A percentile compares a stretch with the other conserved stretches of the same genome.
These are phyloP conservation scores for Colletotrichum salicis DNA, from an alignment of 2,329 filamentous ascomycete species.

Conservation along the genomic window DNA sequence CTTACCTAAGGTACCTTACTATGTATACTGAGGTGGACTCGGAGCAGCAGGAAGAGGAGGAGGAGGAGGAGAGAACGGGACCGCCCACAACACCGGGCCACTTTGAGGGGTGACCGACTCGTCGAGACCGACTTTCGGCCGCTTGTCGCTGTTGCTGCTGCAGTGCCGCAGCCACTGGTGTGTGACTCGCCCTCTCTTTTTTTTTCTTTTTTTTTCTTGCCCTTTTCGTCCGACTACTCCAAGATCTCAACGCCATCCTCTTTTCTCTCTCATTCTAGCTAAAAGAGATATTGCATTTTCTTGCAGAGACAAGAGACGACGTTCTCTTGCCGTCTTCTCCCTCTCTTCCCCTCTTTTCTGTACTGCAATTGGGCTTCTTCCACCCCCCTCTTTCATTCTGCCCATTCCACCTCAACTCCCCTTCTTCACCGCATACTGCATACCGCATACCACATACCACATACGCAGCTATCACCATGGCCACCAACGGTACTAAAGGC, in stretches of 20 bases:
- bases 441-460: neutral
- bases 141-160: constrained; percentile 16
- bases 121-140: constrained; percentile 32
- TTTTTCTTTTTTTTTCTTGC: constrained; percentile 8
- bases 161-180: no score
- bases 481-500: constrained; percentile 48
- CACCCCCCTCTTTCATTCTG: neutral
- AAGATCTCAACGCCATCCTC: constrained; percentile 15
- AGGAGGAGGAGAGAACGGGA: no score
- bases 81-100: neutral
- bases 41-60: neutral
- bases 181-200: constrained; percentile 23
- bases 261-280: neutral
- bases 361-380: constrained; percentile 20
- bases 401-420: neutral
- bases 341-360: neutral
- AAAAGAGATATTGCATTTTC: constrained; percentile 8
- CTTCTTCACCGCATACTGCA: neutral
- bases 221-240: constrained; percentile 11
- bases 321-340: neutral
- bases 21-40: no score
- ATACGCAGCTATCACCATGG: constrained; percentile 48
- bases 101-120: constrained; percentile 10
- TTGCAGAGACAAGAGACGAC: constrained; percentile 6
- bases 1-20: no score